Evolutionary conservation across 345 rosid species (phyloP).

Genomic region (Erysimum cheiranthoides): DNA sequence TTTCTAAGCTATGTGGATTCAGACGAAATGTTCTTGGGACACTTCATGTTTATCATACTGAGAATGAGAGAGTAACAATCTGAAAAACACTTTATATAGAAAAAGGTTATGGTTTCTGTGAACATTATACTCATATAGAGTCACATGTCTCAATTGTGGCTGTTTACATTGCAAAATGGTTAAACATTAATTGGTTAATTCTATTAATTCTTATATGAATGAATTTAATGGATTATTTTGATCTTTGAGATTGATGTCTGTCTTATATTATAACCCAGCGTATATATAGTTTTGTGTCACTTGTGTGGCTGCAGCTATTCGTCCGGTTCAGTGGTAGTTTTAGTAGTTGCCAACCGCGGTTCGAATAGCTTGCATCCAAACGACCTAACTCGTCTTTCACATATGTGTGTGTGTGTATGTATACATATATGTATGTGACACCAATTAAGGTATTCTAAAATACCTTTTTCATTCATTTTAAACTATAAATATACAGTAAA

Average conservation of each 20-base stretch:
- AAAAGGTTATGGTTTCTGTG: neutral
- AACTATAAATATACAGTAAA: too few species aligned
- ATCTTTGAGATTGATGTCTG: too few species aligned
- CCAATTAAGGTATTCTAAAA: neutral
- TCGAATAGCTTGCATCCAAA: conserved; percentile 17
- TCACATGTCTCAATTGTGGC: neutral
- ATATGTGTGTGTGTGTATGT: neutral
- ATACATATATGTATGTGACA: neutral
- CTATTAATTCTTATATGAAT: too few species aligned
- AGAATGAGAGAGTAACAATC: conserved; percentile 1
- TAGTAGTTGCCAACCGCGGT: neutral
- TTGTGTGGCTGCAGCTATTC: neutral
- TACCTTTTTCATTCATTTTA: neutral
- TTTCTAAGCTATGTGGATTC: conserved; percentile 24
- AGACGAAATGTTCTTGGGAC: neutral
- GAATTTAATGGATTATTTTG: neutral
- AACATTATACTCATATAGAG: neutral
- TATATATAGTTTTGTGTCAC: neutral
- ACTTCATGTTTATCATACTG: conserved; percentile 6
- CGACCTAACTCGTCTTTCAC: neutral
- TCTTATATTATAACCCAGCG: too few species aligned
- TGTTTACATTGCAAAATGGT: neutral
- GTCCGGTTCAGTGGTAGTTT: neutral
- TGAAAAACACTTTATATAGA: neutral
- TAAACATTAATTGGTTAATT: neutral